Conservation (phyloP, 805 yeast genomes). For the Yarrowia sp. region DNA sequence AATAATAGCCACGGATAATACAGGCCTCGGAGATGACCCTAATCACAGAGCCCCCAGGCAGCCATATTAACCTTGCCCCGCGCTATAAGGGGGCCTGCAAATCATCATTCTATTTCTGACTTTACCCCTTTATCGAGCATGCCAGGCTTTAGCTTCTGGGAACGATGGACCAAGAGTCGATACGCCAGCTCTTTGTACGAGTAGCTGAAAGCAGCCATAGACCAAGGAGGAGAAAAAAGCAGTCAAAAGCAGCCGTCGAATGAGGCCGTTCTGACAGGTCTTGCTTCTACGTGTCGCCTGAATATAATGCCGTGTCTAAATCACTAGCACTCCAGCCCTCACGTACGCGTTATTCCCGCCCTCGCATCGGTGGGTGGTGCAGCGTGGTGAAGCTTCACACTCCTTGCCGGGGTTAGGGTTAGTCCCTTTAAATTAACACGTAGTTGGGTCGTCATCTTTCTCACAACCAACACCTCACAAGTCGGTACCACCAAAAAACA, state of each 20-base stretch:
- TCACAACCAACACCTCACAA: slow-evolving; percentile 24
- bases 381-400: slow-evolving; percentile 12
- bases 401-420: slow-evolving; percentile 37
- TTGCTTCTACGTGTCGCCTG: no score
- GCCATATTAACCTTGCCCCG: background rate
- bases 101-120: slow-evolving; percentile 14
- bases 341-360: slow-evolving; percentile 21
- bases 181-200: background rate
- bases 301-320: no score
- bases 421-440: slow-evolving; percentile 37
- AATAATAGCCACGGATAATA: background rate
- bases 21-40: background rate
- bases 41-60: background rate
- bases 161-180: background rate
- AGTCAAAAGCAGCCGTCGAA: no score
- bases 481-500: background rate
- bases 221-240: no score
- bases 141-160: slow-evolving; percentile 12
- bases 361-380: background rate
- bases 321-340: background rate
- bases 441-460: slow-evolving; percentile 37
- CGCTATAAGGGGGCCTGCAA: slow-evolving; percentile 25
- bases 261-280: no score
- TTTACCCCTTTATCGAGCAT: slow-evolving; percentile 38
- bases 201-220: no score